These are phyloP conservation scores for Penicillium sp. DNA, from an alignment of 2,329 filamentous ascomycete genomes.

Conservation along the genomic window DNA sequence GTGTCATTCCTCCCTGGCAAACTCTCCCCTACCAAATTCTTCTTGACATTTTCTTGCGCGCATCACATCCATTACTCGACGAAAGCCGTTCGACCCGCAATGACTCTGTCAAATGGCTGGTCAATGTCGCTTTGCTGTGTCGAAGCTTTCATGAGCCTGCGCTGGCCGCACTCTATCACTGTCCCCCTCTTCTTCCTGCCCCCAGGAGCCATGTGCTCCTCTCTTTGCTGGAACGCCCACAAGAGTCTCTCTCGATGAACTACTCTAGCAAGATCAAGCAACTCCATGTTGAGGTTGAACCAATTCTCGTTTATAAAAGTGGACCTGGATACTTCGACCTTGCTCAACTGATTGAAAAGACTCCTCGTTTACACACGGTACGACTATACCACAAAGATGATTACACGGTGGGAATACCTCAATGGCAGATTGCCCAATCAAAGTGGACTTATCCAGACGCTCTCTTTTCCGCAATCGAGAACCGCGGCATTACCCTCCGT, in stretches of 20 bases:
- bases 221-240: constrained; percentile 55
- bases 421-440: constrained; percentile 25
- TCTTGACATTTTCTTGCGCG: constrained; percentile 65
- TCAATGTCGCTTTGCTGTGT: constrained; percentile 61
- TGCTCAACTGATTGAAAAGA: constrained; percentile 56
- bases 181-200: constrained; percentile 60
- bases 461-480: constrained; percentile 63
- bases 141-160: constrained; percentile 68
- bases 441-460: constrained; percentile 68
- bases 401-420: constrained; percentile 32
- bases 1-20: constrained; percentile 55
- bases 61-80: constrained; percentile 57
- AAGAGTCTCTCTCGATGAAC: constrained; percentile 52
- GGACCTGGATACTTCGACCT: constrained; percentile 57
- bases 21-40: constrained; percentile 67
- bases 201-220: constrained; percentile 49
- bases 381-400: constrained; percentile 71
- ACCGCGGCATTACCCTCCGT: constrained; percentile 45
- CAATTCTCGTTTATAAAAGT: constrained; percentile 52
- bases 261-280: constrained; percentile 70
- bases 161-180: constrained; percentile 67
- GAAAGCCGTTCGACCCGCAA: constrained; percentile 22
- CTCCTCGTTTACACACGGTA: constrained; percentile 66
- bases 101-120: constrained; percentile 55
- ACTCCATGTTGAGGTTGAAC: constrained; percentile 66